A percentile compares a stretch with the other conserved stretches of the same genome.
Evolutionary conservation across 1,284 basidiomycete species (phyloP).

Genomic region (Austroboletus niveus): DNA sequence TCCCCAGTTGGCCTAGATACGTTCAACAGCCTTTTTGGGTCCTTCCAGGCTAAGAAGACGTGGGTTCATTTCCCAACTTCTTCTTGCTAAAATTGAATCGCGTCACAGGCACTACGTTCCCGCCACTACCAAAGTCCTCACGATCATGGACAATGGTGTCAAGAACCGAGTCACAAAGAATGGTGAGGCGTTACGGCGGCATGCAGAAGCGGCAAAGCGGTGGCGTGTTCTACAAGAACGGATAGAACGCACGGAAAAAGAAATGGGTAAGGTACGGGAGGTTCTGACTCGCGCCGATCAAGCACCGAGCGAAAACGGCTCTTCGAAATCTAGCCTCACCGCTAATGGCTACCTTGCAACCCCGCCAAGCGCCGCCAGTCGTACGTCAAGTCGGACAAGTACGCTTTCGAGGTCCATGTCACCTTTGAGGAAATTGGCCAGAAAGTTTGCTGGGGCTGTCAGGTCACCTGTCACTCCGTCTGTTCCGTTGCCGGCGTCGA

Average conservation of each 20-base stretch:
- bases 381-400: slow-evolving; percentile 48
- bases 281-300: slow-evolving; percentile 54
- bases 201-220: slow-evolving; percentile 80
- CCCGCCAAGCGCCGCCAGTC: slow-evolving; percentile 47
- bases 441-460: slow-evolving; percentile 54
- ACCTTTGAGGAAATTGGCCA: slow-evolving; percentile 72
- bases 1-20: slow-evolving; percentile 55
- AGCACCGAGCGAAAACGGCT: slow-evolving; percentile 62
- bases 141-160: slow-evolving; percentile 90
- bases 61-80: slow-evolving; percentile 34
- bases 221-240: slow-evolving; percentile 79
- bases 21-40: slow-evolving; percentile 63
- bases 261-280: slow-evolving; percentile 73
- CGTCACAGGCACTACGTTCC: slow-evolving; percentile 79
- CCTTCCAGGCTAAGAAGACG: slow-evolving; percentile 85
- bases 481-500: slow-evolving; percentile 32
- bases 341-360: slow-evolving; percentile 62
- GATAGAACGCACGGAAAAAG: slow-evolving; percentile 74
- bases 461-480: slow-evolving; percentile 50
- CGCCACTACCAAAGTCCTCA: slow-evolving; percentile 88
- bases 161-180: slow-evolving; percentile 90
- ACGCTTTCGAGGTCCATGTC: slow-evolving; percentile 72
- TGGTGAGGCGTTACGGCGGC: slow-evolving; percentile 86
- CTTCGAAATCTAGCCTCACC: slow-evolving; percentile 58
- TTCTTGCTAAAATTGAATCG: slow-evolving; percentile 11